A percentile compares a stretch with the other conserved stretches of the same genome.
phyloP scores from a whole-genome alignment of 306 rosid species.

The Gillenia trifoliata region DNA sequence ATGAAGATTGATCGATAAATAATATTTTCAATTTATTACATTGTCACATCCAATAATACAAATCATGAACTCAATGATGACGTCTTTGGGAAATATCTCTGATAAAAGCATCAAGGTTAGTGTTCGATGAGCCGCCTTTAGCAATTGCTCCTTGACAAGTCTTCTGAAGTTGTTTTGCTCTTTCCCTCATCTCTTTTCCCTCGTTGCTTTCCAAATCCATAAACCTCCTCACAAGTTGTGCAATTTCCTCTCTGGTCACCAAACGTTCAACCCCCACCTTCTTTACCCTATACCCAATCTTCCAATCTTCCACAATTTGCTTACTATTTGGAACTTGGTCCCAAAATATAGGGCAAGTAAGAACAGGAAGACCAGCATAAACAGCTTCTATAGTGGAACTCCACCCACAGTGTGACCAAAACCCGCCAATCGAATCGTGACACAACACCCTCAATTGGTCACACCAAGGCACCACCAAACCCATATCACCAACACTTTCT shows the following conservation, averaged over 20 bases:
- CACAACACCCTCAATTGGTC: slow-evolving; percentile 44
- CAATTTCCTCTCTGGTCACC: slow-evolving; percentile 31
- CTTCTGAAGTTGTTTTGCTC: slow-evolving; percentile 14
- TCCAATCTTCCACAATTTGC: slow-evolving; percentile 43
- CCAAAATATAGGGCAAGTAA: slow-evolving; percentile 29
- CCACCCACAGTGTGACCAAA: slow-evolving; percentile 59
- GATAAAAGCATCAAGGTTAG: slow-evolving; percentile 26
- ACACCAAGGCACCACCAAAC: slow-evolving; percentile 41
- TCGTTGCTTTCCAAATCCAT: slow-evolving; percentile 22
- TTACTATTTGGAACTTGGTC: slow-evolving; percentile 41
- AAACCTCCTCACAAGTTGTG: slow-evolving; percentile 13
- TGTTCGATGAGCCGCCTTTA: slow-evolving; percentile 32
- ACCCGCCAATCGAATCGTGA: slow-evolving; percentile 39
- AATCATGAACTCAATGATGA: not conserved
- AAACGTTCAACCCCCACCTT: not conserved
- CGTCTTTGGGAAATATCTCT: not conserved
- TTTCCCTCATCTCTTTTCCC: slow-evolving; percentile 18
- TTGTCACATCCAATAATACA: too few relatives aligned
- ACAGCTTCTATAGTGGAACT: slow-evolving; percentile 43
- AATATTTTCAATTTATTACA: too few relatives aligned
- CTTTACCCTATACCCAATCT: slow-evolving; percentile 35
- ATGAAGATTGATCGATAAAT: too few relatives aligned
- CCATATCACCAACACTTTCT: slow-evolving; percentile 21
- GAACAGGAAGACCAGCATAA: slow-evolving; percentile 33
- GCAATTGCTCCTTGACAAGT: slow-evolving; percentile 21